phyloP scores from a whole-genome alignment of 2,329 filamentous ascomycete species.

The Metarhizium sp. region DNA sequence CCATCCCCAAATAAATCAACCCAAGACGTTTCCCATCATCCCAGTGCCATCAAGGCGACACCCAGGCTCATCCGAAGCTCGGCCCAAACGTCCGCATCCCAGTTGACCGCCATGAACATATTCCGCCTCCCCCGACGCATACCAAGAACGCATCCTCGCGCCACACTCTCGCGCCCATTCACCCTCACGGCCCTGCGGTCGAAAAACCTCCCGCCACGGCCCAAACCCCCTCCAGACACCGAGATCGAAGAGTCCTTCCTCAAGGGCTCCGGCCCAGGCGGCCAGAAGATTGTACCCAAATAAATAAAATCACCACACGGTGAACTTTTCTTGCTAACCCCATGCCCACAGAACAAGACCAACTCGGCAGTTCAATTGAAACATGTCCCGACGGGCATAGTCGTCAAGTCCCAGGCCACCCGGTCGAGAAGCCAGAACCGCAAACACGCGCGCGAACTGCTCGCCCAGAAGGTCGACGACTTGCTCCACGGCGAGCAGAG shows the following conservation, averaged over 20 bases:
- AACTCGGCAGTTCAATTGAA: constrained; percentile 88
- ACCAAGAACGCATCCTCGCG: background rate
- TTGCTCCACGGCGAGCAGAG: constrained; percentile 61
- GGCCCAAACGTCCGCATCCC: too few species aligned
- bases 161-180: constrained; percentile 15
- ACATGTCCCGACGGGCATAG: constrained; percentile 81
- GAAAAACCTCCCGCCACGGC: constrained; percentile 63
- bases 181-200: constrained; percentile 17
- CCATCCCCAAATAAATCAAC: too few species aligned
- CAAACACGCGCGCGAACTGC: constrained; percentile 67
- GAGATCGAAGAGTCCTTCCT: constrained; percentile 82
- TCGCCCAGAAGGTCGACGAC: constrained; percentile 68
- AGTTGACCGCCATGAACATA: background rate
- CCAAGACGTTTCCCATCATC: background rate
- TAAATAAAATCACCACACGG: too few species aligned
- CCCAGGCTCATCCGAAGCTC: too few species aligned
- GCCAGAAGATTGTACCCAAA: constrained; percentile 74
- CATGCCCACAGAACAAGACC: constrained; percentile 69
- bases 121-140: background rate
- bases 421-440: constrained; percentile 81
- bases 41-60: background rate
- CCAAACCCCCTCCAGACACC: constrained; percentile 59
- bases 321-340: background rate
- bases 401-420: constrained; percentile 90
- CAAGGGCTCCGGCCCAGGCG: constrained; percentile 85